phyloP scores from a whole-genome alignment of 148 eudicot species.

The Fagopyrum homotropicum region DNA sequence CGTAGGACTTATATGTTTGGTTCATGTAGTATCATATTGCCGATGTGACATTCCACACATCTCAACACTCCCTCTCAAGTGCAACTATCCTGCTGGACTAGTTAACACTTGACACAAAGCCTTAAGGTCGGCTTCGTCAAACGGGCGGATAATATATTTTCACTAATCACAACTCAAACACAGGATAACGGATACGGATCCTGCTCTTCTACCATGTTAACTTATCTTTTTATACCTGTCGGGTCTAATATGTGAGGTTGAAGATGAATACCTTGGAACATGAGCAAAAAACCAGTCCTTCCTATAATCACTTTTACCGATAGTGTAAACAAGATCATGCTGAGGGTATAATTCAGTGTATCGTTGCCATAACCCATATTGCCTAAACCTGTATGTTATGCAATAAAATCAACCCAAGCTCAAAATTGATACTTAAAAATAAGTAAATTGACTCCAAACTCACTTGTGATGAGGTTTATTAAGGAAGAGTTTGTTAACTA shows the following conservation, averaged over 20 bases:
- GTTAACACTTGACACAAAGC: too few relatives aligned
- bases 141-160: too few relatives aligned
- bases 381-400: slow-evolving; percentile 38
- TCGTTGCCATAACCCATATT: slow-evolving; percentile 65
- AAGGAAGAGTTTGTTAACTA: slow-evolving; percentile 37
- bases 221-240: too few relatives aligned
- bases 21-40: too few relatives aligned
- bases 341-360: slow-evolving; percentile 57
- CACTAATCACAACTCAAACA: too few relatives aligned
- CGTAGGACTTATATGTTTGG: too few relatives aligned
- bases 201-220: too few relatives aligned
- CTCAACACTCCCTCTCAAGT: too few relatives aligned
- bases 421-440: neutral
- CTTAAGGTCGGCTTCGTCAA: too few relatives aligned
- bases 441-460: slow-evolving; percentile 1
- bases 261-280: slow-evolving; percentile 35
- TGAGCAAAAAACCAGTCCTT: slow-evolving; percentile 79
- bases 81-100: too few relatives aligned
- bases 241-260: neutral
- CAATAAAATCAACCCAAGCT: neutral
- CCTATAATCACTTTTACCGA: slow-evolving; percentile 44
- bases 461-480: slow-evolving; percentile 42
- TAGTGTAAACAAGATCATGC: slow-evolving; percentile 50
- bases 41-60: too few relatives aligned
- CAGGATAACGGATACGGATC: too few relatives aligned